phyloP scores from a whole-genome alignment of 2,329 filamentous ascomycete genomes.

The Alternaria gaisen region DNA sequence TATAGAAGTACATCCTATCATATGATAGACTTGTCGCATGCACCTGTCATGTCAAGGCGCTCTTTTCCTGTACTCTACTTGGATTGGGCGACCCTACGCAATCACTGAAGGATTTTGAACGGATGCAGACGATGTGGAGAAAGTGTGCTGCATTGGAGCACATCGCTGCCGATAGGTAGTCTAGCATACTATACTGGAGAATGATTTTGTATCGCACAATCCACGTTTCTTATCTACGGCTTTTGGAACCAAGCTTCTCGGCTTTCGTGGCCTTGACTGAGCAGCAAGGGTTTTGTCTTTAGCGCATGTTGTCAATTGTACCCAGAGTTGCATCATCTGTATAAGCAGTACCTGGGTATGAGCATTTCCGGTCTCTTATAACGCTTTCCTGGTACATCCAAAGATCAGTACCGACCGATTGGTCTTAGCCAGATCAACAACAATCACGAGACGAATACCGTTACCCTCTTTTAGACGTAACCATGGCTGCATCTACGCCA shows the following conservation, averaged over 20 bases:
- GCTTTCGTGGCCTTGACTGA: conserved; percentile 13
- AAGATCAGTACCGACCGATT: conserved; percentile 10
- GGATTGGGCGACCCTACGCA: neutral
- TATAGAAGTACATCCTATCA: neutral
- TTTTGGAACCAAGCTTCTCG: conserved; percentile 1
- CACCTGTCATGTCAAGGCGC: too few relatives aligned
- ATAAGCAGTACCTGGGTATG: conserved; percentile 3
- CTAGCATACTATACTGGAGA: neutral
- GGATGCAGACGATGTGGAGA: neutral
- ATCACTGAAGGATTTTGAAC: neutral
- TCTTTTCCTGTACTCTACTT: neutral
- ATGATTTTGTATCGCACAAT: neutral
- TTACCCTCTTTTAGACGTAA: conserved; percentile 1
- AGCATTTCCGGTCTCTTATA: conserved; percentile 24
- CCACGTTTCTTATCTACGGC: conserved; percentile 12
- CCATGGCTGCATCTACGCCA: conserved; percentile 23
- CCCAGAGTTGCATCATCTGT: conserved; percentile 31
- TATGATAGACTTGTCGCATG: neutral
- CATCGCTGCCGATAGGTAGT: neutral
- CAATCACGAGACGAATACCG: conserved; percentile 16
- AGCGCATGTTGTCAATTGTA: conserved; percentile 30
- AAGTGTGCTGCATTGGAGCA: neutral
- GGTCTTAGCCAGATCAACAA: conserved; percentile 15
- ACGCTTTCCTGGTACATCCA: conserved; percentile 21
- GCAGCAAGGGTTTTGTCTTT: conserved; percentile 7